phyloP scores from a whole-genome alignment of 225 moss, liverwort and hornwort species.

The Pseudoscleropodium purum region DNA sequence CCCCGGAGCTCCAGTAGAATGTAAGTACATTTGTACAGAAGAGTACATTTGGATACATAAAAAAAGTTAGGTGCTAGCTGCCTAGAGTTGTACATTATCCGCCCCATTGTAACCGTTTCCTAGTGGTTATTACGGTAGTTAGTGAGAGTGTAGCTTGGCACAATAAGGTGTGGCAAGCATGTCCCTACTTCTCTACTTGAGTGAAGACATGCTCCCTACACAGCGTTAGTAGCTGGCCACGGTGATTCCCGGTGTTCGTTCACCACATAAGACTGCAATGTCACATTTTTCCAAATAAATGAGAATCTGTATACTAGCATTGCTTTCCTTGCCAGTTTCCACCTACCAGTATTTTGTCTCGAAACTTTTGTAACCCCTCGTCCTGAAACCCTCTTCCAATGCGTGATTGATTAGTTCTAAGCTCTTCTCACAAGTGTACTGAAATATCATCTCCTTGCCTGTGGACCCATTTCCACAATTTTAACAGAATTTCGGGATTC shows the following conservation, averaged over 20 bases:
- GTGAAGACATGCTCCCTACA: constrained; percentile 34
- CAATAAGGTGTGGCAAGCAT: constrained; percentile 50
- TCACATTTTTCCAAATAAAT: constrained; percentile 29
- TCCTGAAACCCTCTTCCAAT: neutral
- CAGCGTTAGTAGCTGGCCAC: neutral
- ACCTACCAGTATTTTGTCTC: neutral
- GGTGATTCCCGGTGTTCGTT: neutral
- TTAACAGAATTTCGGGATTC: no score
- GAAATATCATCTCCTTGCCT: neutral
- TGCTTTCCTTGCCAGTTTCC: neutral
- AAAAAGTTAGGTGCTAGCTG: neutral
- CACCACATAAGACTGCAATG: constrained; percentile 11
- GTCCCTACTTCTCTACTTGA: constrained; percentile 20
- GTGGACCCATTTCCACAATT: neutral
- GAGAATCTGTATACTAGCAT: constrained; percentile 6
- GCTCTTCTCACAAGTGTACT: neutral
- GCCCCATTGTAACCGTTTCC: constrained; percentile 5
- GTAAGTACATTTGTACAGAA: constrained; percentile 5
- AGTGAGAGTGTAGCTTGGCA: constrained; percentile 9
- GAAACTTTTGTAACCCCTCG: neutral
- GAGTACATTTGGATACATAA: constrained; percentile 3
- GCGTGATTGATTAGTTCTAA: neutral
- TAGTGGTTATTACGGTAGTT: neutral
- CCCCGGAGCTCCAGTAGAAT: constrained; percentile 5
- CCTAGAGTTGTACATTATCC: constrained; percentile 25